phyloP scores from a whole-genome alignment of 768 basidiomycete genomes.

The Multifurca ochricompacta region DNA sequence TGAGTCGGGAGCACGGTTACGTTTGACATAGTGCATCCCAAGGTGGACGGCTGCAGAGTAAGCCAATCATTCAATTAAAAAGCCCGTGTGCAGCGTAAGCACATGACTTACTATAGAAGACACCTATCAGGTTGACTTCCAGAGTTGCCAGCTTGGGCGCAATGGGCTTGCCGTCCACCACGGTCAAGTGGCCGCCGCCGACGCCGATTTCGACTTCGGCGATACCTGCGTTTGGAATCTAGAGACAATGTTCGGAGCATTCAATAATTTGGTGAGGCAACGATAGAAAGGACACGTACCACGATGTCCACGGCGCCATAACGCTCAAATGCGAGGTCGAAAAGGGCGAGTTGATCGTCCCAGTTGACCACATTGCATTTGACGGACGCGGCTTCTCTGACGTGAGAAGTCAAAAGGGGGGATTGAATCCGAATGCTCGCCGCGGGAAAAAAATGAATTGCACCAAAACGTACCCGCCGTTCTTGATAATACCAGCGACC shows the following conservation, averaged over 20 bases:
- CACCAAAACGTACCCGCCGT: conserved; percentile 24
- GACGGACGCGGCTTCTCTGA: conserved; percentile 14
- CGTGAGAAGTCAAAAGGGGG: neutral
- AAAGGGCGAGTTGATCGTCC: conserved; percentile 27
- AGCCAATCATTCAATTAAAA: neutral
- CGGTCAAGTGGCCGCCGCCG: neutral
- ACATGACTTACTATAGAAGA: conserved; percentile 26
- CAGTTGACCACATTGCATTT: conserved; percentile 23
- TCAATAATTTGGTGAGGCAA: neutral
- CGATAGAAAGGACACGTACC: conserved; percentile 18
- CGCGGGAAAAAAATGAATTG: too few species aligned
- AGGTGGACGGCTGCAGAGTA: conserved; percentile 25
- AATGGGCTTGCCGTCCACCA: conserved; percentile 24
- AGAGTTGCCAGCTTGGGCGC: conserved; percentile 25
- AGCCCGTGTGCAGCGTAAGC: too few species aligned
- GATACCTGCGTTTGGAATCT: conserved; percentile 24
- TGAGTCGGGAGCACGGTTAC: conserved; percentile 9
- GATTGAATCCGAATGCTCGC: too few species aligned
- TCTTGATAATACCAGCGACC: conserved; percentile 7
- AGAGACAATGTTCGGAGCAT: neutral
- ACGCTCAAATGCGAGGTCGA: conserved; percentile 24
- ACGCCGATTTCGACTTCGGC: neutral
- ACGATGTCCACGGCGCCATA: conserved; percentile 29
- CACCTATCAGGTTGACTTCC: conserved; percentile 28
- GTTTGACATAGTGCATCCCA: conserved; percentile 27